Conservation (phyloP, 345 rosid species). For the Salix udensis region DNA sequence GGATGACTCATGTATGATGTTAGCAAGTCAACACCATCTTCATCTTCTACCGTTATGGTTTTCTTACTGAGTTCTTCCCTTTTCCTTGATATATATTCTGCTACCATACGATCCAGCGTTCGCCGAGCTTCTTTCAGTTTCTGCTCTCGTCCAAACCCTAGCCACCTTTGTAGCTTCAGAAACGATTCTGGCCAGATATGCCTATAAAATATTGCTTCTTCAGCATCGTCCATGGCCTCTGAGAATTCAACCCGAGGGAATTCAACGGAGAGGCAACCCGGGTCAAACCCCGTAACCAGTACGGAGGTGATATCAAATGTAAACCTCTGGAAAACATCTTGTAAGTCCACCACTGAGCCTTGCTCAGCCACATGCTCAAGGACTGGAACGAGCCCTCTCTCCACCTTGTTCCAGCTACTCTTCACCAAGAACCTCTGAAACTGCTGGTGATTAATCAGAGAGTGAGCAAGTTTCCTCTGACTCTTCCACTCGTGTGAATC, state of each 20-base stretch:
- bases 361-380: conserved; percentile 6
- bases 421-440: too few relatives aligned
- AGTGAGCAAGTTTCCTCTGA: too few relatives aligned
- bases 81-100: conserved; percentile 1
- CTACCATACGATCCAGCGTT: neutral
- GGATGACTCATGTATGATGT: conserved; percentile 8
- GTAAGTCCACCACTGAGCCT: conserved; percentile 4
- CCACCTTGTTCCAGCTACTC: neutral
- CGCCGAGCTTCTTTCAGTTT: conserved; percentile 6
- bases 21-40: conserved; percentile 6
- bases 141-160: conserved; percentile 13
- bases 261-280: conserved; percentile 9
- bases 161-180: conserved; percentile 18
- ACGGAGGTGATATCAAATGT: conserved; percentile 18
- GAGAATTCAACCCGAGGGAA: conserved; percentile 4
- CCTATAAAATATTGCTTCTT: conserved; percentile 14
- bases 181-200: neutral
- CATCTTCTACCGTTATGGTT: neutral
- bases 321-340: conserved; percentile 19
- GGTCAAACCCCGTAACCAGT: conserved; percentile 5
- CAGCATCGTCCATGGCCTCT: conserved; percentile 13
- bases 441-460: too few relatives aligned
- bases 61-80: neutral
- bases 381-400: conserved; percentile 8
- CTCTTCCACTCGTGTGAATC: conserved; percentile 15